A percentile compares a stretch with the other conserved stretches of the same genome.
Evolutionary conservation across 2,329 filamentous ascomycete species (phyloP).

Genomic region (Pyricularia grisea): DNA sequence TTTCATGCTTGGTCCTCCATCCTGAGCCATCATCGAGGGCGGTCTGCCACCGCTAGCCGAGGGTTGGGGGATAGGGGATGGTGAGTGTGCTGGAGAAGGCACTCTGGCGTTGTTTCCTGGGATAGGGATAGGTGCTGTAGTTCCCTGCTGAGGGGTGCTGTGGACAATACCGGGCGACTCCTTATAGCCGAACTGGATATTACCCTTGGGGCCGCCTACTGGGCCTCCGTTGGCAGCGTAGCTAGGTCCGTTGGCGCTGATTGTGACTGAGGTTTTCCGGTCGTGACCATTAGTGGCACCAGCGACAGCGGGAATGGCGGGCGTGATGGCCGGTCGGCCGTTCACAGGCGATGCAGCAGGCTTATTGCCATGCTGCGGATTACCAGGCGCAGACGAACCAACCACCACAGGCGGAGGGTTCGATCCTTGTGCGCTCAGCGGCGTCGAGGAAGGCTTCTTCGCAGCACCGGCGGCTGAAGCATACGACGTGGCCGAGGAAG

Average conservation of each 20-base stretch:
- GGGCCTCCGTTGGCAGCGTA: constrained; percentile 68
- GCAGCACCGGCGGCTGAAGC: constrained; percentile 55
- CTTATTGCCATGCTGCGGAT: constrained; percentile 51
- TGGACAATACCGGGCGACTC: constrained; percentile 58
- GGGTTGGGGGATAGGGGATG: constrained; percentile 87
- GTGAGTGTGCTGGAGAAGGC: constrained; percentile 77
- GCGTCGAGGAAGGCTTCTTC: constrained; percentile 53
- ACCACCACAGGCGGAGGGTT: constrained; percentile 44
- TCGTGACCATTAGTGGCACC: constrained; percentile 70
- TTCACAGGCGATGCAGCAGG: constrained; percentile 72
- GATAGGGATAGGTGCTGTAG: constrained; percentile 51
- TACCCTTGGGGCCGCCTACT: constrained; percentile 48
- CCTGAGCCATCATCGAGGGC: constrained; percentile 63
- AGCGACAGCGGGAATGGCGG: constrained; percentile 56
- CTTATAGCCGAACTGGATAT: constrained; percentile 75
- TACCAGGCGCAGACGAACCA: constrained; percentile 38
- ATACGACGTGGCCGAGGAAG: constrained; percentile 54
- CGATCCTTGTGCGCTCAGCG: constrained; percentile 51
- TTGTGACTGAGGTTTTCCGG: constrained; percentile 84
- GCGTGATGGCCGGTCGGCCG: constrained; percentile 65
- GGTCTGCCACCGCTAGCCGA: constrained; percentile 77
- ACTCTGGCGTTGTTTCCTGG: constrained; percentile 56
- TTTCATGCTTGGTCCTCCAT: constrained; percentile 53
- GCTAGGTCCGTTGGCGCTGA: constrained; percentile 72
- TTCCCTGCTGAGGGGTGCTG: constrained; percentile 52